phyloP scores from a whole-genome alignment of 23 red algal species.

The Gracilaria vermiculophylla region DNA sequence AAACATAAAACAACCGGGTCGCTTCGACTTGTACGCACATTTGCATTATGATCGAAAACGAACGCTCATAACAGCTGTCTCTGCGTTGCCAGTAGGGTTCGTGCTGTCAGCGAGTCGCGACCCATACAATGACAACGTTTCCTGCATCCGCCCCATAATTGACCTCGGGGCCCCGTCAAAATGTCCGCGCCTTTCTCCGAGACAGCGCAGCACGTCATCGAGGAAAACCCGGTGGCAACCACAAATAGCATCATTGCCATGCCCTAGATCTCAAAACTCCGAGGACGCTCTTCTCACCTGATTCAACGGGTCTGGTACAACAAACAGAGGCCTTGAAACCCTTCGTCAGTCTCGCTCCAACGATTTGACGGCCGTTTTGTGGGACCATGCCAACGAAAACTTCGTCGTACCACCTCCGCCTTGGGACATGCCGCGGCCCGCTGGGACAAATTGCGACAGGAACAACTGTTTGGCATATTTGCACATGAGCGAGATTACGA shows the following conservation, averaged over 20 bases:
- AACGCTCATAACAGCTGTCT: too few relatives aligned
- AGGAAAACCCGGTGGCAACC: neutral
- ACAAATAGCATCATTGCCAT: too few relatives aligned
- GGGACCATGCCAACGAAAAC: neutral
- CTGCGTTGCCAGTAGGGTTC: too few relatives aligned
- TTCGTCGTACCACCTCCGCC: neutral
- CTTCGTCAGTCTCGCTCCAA: neutral
- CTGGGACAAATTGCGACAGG: too few relatives aligned
- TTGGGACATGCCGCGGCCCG: neutral
- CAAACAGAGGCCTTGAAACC: neutral
- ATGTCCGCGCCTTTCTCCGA: neutral
- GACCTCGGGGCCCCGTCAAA: neutral
- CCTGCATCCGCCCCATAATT: too few relatives aligned
- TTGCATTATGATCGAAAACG: too few relatives aligned
- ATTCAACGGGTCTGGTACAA: neutral
- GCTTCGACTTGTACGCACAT: too few relatives aligned
- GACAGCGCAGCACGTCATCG: neutral
- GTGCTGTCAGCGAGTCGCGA: too few relatives aligned
- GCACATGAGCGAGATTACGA: too few relatives aligned
- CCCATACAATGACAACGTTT: too few relatives aligned
- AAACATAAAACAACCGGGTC: too few relatives aligned
- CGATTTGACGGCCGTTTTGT: neutral
- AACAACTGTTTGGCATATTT: too few relatives aligned
- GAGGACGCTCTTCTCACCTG: neutral
- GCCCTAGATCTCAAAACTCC: neutral